These are phyloP conservation scores for Chenopodium suecicum DNA, from an alignment of 148 eudicot genomes.

Conservation along the genomic window DNA sequence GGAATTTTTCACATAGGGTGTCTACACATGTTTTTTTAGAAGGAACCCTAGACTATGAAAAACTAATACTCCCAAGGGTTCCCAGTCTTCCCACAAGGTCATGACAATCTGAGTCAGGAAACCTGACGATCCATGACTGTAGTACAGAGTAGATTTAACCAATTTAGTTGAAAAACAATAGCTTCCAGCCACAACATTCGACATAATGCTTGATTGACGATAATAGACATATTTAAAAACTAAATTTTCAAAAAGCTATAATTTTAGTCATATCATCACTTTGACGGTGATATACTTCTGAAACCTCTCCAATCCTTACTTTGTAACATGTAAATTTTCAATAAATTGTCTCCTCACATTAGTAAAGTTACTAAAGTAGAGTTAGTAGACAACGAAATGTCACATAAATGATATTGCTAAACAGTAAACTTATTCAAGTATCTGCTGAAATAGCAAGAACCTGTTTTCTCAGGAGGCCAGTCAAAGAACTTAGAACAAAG, in stretches of 20 bases:
- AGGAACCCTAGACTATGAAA: not conserved
- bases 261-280: not conserved
- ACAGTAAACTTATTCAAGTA: constrained; percentile 1
- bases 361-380: not conserved
- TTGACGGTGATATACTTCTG: not conserved
- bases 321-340: not conserved
- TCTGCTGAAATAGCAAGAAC: constrained; percentile 28
- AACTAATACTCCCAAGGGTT: not conserved
- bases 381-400: not conserved
- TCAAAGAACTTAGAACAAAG: constrained; percentile 64
- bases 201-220: not conserved
- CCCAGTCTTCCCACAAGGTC: not conserved
- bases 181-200: not conserved
- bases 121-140: not conserved
- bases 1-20: no score
- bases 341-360: not conserved
- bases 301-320: not conserved
- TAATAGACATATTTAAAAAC: not conserved
- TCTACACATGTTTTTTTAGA: not conserved
- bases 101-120: not conserved
- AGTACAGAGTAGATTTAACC: not conserved
- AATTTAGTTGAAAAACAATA: not conserved
- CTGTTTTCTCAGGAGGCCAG: constrained; percentile 96
- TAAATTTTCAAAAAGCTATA: not conserved
- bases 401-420: not conserved